Evolutionary conservation across 139 green algal genomes (phyloP).

Genomic region (Coccomyxa sp.): DNA sequence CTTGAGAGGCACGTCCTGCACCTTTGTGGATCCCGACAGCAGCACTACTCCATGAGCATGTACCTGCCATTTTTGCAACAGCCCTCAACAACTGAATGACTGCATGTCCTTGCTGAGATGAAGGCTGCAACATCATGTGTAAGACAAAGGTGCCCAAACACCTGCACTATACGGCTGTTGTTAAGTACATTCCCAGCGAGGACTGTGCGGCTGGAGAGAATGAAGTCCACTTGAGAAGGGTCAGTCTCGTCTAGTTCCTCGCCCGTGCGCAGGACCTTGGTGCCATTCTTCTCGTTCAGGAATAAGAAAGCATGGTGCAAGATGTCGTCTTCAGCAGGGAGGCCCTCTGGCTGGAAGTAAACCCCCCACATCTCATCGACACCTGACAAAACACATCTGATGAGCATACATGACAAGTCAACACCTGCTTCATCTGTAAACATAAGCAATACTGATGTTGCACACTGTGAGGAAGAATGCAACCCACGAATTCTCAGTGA

Average conservation of each 20-base stretch:
- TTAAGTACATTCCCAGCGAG: conserved; percentile 67
- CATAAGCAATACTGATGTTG: too few species aligned
- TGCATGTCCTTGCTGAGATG: too few species aligned
- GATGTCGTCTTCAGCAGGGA: conserved; percentile 5
- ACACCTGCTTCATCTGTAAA: not conserved
- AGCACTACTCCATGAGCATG: conserved; percentile 48
- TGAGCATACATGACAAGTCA: not conserved
- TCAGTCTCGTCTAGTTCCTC: conserved; percentile 44
- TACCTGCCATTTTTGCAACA: conserved; percentile 37
- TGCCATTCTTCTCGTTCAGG: conserved; percentile 47
- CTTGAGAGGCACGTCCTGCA: conserved; percentile 42
- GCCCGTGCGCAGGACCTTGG: conserved; percentile 69
- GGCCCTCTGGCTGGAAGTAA: not conserved
- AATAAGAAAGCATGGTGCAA: conserved; percentile 74
- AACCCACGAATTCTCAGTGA: too few species aligned
- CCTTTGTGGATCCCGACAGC: conserved; percentile 26
- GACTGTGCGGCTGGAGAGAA: conserved; percentile 55
- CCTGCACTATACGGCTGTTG: conserved; percentile 40
- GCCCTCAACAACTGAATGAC: too few species aligned
- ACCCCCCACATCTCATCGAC: conserved; percentile 72
- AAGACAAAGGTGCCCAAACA: not conserved
- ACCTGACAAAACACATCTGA: not conserved
- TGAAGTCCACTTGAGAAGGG: conserved; percentile 29
- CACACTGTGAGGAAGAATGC: too few species aligned
- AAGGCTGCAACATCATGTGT: too few species aligned